Evolutionary conservation across 1,139 yeast species (phyloP).

Genomic region (Debaryomyces psychrophilus): DNA sequence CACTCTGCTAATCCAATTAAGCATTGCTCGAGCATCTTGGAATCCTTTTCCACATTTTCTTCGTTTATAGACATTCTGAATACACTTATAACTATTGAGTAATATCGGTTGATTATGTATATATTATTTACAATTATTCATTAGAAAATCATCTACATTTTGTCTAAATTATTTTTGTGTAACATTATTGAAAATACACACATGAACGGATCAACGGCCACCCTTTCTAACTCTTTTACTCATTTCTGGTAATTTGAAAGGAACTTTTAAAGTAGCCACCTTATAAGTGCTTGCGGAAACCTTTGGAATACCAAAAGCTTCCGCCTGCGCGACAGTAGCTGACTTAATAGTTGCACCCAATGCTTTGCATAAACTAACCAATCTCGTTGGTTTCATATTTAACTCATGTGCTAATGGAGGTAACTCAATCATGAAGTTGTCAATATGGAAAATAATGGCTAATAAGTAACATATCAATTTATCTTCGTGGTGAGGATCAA

Average conservation of each 20-base stretch:
- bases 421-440: slow-evolving; percentile 73
- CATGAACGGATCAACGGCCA: slow-evolving; percentile 8
- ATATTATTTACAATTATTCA: background rate
- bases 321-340: slow-evolving; percentile 80
- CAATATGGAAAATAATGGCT: slow-evolving; percentile 73
- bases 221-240: slow-evolving; percentile 60
- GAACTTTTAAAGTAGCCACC: slow-evolving; percentile 83
- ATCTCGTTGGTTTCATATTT: slow-evolving; percentile 75
- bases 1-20: slow-evolving; percentile 50
- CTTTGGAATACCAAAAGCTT: slow-evolving; percentile 77
- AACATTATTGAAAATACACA: background rate
- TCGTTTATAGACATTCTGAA: background rate
- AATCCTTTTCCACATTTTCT: background rate
- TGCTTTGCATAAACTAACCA: slow-evolving; percentile 70
- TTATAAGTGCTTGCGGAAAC: slow-evolving; percentile 68
- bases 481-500: slow-evolving; percentile 89
- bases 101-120: background rate
- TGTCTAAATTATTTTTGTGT: slow-evolving; percentile 2
- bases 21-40: slow-evolving; percentile 18
- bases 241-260: slow-evolving; percentile 86
- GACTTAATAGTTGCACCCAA: slow-evolving; percentile 81
- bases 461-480: slow-evolving; percentile 79
- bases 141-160: slow-evolving; percentile 1
- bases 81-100: background rate
- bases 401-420: slow-evolving; percentile 85